A percentile compares a stretch with the other conserved stretches of the same genome.
phyloP scores from a whole-genome alignment of 805 yeast species.

The Hanseniaspora thailandica region DNA sequence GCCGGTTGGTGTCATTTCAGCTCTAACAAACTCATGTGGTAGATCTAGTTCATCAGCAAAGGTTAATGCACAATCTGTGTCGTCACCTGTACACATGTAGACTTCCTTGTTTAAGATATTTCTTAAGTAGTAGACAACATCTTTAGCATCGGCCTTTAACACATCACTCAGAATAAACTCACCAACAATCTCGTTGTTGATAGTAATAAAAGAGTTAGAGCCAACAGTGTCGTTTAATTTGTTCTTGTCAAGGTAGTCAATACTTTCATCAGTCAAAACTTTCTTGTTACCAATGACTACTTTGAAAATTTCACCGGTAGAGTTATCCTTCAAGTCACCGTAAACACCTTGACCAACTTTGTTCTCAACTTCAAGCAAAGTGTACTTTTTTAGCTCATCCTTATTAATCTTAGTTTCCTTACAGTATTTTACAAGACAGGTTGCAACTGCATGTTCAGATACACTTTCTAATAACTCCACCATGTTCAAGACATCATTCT shows the following conservation, averaged over 20 bases:
- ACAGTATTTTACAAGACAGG: constrained; percentile 44
- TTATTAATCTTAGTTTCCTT: constrained; percentile 11
- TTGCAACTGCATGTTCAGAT: constrained; percentile 84
- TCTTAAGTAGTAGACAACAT: constrained; percentile 45
- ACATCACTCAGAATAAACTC: constrained; percentile 55
- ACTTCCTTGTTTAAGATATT: constrained; percentile 41
- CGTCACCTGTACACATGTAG: constrained; percentile 89
- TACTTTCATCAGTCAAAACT: constrained; percentile 23
- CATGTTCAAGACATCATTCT: constrained; percentile 39
- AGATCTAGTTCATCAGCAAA: constrained; percentile 63
- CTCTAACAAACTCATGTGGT: constrained; percentile 49
- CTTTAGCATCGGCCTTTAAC: constrained; percentile 52
- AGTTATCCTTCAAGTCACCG: constrained; percentile 21
- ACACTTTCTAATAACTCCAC: constrained; percentile 49
- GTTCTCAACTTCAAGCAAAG: constrained; percentile 24
- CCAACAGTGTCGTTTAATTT: constrained; percentile 22
- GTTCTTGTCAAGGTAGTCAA: constrained; percentile 12
- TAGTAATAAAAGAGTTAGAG: constrained; percentile 41
- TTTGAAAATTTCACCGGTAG: constrained; percentile 20
- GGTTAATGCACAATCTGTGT: constrained; percentile 44
- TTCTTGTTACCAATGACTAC: constrained; percentile 48
- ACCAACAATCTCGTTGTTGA: constrained; percentile 53
- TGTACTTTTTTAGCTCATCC: constrained; percentile 1
- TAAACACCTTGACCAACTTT: constrained; percentile 32
- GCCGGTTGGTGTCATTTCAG: constrained; percentile 65